Base-by-base conservation (phyloP, 495 filamentous ascomycete genomes). In the Penicilliopsis zonata region DNA sequence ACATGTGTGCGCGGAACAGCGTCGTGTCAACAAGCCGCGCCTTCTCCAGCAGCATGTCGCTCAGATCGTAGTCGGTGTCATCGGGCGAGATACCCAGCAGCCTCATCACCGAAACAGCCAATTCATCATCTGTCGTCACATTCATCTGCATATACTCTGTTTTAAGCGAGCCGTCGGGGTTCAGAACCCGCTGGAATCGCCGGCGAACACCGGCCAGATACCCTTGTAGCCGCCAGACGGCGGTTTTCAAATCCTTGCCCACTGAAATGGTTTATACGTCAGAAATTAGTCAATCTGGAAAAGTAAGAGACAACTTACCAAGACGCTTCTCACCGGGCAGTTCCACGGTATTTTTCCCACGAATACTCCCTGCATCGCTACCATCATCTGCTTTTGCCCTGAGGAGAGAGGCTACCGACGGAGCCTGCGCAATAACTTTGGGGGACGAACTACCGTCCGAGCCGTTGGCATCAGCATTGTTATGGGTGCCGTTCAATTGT, bases 1-100 rank as follows among this genome's bases (percentile, higher is more conserved):
- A 84, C 82, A 96, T 95, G 47, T 90, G 86, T 2, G 83, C 78
- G 15, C 88, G 73, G 60, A 99, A 99, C 1, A 96, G 67, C 2
- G 86, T 86, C 1, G 90, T 96, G 47, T 99, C 90, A 13, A 99
- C 80, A 2, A 94, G 54, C 24, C 67, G 76, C 15, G 86, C 93
- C 2, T 80, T 82, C 25, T 77, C 64, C 9, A 75, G 69, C 9
- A 96, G 67, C 28, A 77, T 72, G 13, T 72, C 50, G 40, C 80
- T 70, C 39, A 83, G 80, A 36, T 83, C 72, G 34, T 69, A 58
- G n/a, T 74, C 61, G 21, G 61, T 45, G 22, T 69, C 54, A 31
- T 63, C 46, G 4, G 38, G 36, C 13, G 54, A 58, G 16, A 69
- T 65, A 21, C 52, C 62, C 13, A 65, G 64, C 4, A 63, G 41